Evolutionary conservation across 139 green algal genomes (phyloP).

Genomic region (Ostreobium quekettii): DNA sequence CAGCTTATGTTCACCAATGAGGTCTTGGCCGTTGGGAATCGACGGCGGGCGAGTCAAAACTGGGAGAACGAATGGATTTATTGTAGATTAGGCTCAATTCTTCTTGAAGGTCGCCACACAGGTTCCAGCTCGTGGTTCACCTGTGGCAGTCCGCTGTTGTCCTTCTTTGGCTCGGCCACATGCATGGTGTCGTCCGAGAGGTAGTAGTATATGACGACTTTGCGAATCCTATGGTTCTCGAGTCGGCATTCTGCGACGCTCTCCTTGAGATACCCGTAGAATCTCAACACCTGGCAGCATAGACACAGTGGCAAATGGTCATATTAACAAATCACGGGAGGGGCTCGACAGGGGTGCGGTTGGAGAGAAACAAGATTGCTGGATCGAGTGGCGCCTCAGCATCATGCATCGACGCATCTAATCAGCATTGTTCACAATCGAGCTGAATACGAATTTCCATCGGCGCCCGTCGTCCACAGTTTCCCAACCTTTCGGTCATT

Average conservation of each 20-base stretch:
- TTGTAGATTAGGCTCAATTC: not conserved
- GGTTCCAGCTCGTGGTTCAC: constrained; percentile 22
- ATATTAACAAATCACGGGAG: not conserved
- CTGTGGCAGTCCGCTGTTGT: constrained; percentile 80
- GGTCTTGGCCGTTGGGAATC: too few species aligned
- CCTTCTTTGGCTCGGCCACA: constrained; percentile 72
- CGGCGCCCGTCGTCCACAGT: not conserved
- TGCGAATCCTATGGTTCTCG: constrained; percentile 69
- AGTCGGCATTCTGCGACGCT: constrained; percentile 59
- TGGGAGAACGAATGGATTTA: too few species aligned
- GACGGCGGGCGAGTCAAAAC: too few species aligned
- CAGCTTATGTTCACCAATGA: too few species aligned
- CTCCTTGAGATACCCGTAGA: constrained; percentile 87
- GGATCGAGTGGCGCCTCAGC: not conserved
- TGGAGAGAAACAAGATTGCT: not conserved
- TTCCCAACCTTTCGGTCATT: constrained; percentile 65
- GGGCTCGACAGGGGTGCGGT: not conserved
- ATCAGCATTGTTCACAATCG: not conserved
- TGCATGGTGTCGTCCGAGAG: constrained; percentile 82
- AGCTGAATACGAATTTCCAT: not conserved
- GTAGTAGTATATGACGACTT: constrained; percentile 80
- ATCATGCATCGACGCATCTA: not conserved
- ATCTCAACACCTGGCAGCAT: constrained; percentile 73
- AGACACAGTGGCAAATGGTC: constrained; percentile 1
- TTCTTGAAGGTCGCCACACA: not conserved